Percentiles rank a stretch among this genome's conserved stretches.
These are phyloP conservation scores for Beauveria asiatica DNA, from an alignment of 2,329 filamentous ascomycete genomes.

Conservation along the genomic window DNA sequence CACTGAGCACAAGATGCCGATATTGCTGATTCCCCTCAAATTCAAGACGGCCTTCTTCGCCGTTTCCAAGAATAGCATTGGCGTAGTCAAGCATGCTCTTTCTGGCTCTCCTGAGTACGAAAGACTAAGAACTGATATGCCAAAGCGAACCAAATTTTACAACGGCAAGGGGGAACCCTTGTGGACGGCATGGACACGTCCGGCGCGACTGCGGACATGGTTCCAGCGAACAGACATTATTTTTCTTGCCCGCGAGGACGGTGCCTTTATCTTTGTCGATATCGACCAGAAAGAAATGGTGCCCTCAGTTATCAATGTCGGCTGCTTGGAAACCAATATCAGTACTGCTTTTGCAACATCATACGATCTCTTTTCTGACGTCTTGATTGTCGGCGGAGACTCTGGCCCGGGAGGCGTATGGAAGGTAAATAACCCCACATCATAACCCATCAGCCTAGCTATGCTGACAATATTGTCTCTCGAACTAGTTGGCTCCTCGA, in stretches of 20 bases:
- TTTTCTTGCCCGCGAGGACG: constrained; percentile 83
- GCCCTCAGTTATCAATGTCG: constrained; percentile 48
- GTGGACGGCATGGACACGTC: constrained; percentile 81
- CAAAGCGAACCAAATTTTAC: constrained; percentile 34
- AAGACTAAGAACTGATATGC: constrained; percentile 32
- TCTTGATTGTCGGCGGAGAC: constrained; percentile 72
- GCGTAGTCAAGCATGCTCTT: constrained; percentile 47
- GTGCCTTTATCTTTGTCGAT: constrained; percentile 64
- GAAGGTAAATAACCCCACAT: constrained; percentile 43
- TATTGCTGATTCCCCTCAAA: constrained; percentile 63
- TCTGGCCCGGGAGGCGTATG: constrained; percentile 71
- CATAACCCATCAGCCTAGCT: constrained; percentile 7
- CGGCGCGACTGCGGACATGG: constrained; percentile 57
- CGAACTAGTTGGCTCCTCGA: constrained; percentile 43
- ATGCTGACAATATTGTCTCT: neutral
- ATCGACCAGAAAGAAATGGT: constrained; percentile 51
- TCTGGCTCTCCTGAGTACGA: constrained; percentile 41
- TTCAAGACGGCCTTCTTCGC: constrained; percentile 63
- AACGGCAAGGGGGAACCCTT: constrained; percentile 44
- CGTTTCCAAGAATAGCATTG: constrained; percentile 52
- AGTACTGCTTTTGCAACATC: constrained; percentile 74
- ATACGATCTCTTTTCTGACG: constrained; percentile 59
- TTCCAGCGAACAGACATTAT: constrained; percentile 64
- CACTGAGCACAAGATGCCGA: constrained; percentile 48
- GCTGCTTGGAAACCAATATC: constrained; percentile 61